phyloP scores from a whole-genome alignment of 208 protist genomes.

The Trypanosoma avium region DNA sequence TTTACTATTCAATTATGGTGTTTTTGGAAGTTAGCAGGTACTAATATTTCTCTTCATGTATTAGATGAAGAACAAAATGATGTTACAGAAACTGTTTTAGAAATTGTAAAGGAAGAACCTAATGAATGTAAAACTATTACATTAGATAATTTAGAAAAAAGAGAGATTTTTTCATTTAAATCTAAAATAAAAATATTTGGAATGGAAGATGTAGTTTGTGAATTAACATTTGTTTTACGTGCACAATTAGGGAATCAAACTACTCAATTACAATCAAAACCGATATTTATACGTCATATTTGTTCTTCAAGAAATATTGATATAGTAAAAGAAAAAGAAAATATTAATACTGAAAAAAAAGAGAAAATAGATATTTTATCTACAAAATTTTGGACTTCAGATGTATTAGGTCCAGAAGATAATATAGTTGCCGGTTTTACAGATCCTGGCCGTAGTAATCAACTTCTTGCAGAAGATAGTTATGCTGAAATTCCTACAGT shows the following conservation, averaged over 20 bases:
- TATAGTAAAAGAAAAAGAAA: no score
- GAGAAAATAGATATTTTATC: no score
- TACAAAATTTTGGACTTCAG: conserved; percentile 17
- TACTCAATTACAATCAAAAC: conserved; percentile 2
- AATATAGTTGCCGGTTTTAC: conserved; percentile 13
- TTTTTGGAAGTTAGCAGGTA: conserved; percentile 15
- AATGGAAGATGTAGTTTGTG: conserved; percentile 16
- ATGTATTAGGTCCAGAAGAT: conserved; percentile 16
- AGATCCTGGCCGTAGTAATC: conserved; percentile 24
- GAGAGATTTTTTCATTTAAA: conserved; percentile 1
- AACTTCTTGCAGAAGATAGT: conserved; percentile 1
- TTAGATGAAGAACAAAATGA: conserved; percentile 17
- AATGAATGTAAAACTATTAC: not conserved
- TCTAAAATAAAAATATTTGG: conserved; percentile 3
- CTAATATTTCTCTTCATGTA: not conserved
- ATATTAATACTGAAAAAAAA: no score
- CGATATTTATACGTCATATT: conserved; percentile 9
- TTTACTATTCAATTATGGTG: conserved; percentile 25
- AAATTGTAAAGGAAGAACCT: not conserved
- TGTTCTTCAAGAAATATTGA: no score
- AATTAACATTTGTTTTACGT: conserved; percentile 11
- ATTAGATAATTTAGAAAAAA: conserved; percentile 1
- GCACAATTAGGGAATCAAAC: not conserved
- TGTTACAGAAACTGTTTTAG: conserved; percentile 6
- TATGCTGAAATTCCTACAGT: conserved; percentile 6